Evolutionary conservation across 306 rosid species (phyloP).

Genomic region (Prinsepia uniflora): DNA sequence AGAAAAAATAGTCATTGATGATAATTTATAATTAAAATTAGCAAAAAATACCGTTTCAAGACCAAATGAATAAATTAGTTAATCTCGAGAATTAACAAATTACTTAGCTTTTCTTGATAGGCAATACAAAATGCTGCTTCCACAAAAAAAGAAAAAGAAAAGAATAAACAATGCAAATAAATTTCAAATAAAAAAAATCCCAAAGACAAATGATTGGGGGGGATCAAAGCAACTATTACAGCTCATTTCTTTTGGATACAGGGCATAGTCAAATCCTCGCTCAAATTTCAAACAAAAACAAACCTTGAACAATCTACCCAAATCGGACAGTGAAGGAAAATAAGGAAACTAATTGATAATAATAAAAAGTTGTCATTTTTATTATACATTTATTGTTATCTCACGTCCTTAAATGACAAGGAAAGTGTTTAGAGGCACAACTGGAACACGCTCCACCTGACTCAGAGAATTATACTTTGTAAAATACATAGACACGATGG

Average conservation of each 20-base stretch:
- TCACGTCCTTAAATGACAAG: background rate
- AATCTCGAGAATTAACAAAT: too few species aligned
- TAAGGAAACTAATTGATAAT: background rate
- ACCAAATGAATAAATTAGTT: too few species aligned
- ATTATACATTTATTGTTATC: conserved; percentile 27
- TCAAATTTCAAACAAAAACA: background rate
- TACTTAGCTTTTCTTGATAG: too few species aligned
- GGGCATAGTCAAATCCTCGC: background rate
- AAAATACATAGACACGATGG: conserved; percentile 25
- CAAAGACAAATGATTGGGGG: too few species aligned
- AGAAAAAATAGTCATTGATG: too few species aligned
- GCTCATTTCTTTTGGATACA: background rate
- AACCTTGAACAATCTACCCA: background rate
- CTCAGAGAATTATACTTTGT: conserved; percentile 25
- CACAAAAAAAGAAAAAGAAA: too few species aligned
- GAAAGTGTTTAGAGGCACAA: conserved; percentile 22
- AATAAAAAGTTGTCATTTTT: background rate
- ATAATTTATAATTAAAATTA: too few species aligned
- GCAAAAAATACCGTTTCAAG: too few species aligned
- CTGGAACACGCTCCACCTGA: background rate
- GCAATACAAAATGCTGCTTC: too few species aligned
- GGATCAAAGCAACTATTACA: background rate
- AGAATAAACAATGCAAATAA: too few species aligned
- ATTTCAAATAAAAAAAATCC: too few species aligned
- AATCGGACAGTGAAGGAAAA: background rate